Percentiles rank a stretch among this genome's conserved stretches.
These are phyloP conservation scores for Saccharomycopsis malanga DNA, from an alignment of 805 yeast genomes.

Conservation along the genomic window DNA sequence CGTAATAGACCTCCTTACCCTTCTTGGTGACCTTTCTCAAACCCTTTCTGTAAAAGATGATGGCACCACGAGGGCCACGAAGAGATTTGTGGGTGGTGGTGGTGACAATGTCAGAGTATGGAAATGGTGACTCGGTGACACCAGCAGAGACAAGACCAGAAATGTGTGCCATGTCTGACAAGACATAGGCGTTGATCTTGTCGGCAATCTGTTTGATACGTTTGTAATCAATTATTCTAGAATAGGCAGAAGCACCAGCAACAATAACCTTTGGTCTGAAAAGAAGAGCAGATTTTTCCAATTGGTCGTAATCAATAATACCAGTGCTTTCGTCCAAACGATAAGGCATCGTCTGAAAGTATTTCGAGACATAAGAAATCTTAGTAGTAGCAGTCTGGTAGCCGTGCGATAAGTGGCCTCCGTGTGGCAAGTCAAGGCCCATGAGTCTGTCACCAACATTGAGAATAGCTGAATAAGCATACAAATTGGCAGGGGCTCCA, in stretches of 20 bases:
- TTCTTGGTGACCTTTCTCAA: slow-evolving; percentile 78
- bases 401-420: slow-evolving; percentile 98
- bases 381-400: slow-evolving; percentile 88
- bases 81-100: slow-evolving; percentile 98
- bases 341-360: slow-evolving; percentile 98
- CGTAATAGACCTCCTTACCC: slow-evolving; percentile 88
- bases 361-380: slow-evolving; percentile 92
- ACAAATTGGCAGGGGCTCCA: slow-evolving; percentile 97
- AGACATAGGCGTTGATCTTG: slow-evolving; percentile 92
- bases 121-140: slow-evolving; percentile 93
- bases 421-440: slow-evolving; percentile 98
- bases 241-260: slow-evolving; percentile 98
- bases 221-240: slow-evolving; percentile 92
- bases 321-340: slow-evolving; percentile 90
- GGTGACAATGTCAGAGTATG: slow-evolving; percentile 94
- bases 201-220: slow-evolving; percentile 96
- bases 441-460: slow-evolving; percentile 93
- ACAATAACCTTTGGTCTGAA: slow-evolving; percentile 95
- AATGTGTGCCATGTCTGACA: slow-evolving; percentile 98
- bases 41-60: slow-evolving; percentile 98
- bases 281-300: slow-evolving; percentile 82
- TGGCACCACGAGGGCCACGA: slow-evolving; percentile 99
- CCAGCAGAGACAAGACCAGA: slow-evolving; percentile 95
- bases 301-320: slow-evolving; percentile 89
- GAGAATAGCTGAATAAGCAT: slow-evolving; percentile 92